Evolutionary conservation across 1,284 basidiomycete species (phyloP).

Genomic region (Trichosporon faecale): DNA sequence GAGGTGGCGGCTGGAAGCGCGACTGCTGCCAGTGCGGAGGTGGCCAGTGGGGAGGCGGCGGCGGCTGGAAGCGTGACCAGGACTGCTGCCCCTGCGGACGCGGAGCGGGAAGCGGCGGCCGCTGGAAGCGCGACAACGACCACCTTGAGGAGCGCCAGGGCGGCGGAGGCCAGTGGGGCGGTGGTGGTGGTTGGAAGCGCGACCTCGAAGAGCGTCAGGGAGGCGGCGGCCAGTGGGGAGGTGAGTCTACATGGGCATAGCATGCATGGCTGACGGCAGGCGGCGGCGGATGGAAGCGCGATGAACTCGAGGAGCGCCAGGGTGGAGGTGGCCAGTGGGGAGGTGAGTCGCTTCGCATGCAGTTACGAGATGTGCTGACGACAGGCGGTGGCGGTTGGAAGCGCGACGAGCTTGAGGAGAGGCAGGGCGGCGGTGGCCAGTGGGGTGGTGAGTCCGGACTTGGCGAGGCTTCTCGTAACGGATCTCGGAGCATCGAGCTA

Average conservation of each 20-base stretch:
- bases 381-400: conserved; percentile 6
- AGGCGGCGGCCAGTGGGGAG: not conserved
- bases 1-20: not conserved
- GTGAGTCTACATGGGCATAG: not conserved
- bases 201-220: conserved; percentile 6
- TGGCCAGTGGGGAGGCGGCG: not conserved
- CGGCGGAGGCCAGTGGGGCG: not conserved
- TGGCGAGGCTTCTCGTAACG: not conserved
- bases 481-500: not conserved
- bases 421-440: not conserved
- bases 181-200: not conserved
- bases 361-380: not conserved
- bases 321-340: not conserved
- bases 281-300: conserved; percentile 9
- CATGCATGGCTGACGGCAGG: not conserved
- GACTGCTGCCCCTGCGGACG: not conserved
- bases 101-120: not conserved
- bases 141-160: not conserved
- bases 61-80: not conserved
- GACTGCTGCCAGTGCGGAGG: not conserved
- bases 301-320: not conserved
- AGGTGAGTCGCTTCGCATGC: not conserved
- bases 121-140: not conserved
- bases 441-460: not conserved
- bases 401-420: not conserved